Conservation (phyloP, 257 asterid genomes). For the Agastache rugosa region DNA sequence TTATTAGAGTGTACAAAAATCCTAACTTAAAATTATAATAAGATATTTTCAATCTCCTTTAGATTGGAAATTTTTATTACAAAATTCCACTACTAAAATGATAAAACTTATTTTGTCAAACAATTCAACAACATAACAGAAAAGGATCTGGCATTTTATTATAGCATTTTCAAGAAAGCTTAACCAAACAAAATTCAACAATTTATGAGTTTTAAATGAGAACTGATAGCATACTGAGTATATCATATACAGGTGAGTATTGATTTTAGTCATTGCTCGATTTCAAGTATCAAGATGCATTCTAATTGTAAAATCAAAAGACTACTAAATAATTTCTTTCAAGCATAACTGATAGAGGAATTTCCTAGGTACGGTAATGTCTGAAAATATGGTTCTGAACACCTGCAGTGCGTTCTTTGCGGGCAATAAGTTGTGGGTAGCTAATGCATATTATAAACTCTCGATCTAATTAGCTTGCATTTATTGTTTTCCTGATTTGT, state of each 20-base stretch:
- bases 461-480: not conserved
- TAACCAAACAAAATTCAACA: not conserved
- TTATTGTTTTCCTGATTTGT: not conserved
- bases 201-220: conserved; percentile 3
- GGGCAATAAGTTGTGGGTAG: conserved; percentile 7
- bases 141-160: not conserved
- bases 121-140: not conserved
- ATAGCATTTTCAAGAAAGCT: not conserved
- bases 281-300: not conserved
- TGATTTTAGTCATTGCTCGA: not conserved
- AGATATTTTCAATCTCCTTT: too few species aligned
- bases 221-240: not conserved
- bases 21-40: too few species aligned
- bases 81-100: not conserved
- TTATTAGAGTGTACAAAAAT: too few species aligned
- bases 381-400: not conserved
- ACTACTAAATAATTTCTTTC: not conserved
- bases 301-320: not conserved
- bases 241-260: not conserved
- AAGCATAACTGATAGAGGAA: conserved; percentile 10
- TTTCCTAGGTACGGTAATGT: not conserved
- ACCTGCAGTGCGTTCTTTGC: not conserved
- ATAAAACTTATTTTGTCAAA: not conserved
- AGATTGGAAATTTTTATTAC: too few species aligned
- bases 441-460: not conserved